phyloP scores from a whole-genome alignment of 805 yeast genomes.

The Suhomyces xylopsoci region DNA sequence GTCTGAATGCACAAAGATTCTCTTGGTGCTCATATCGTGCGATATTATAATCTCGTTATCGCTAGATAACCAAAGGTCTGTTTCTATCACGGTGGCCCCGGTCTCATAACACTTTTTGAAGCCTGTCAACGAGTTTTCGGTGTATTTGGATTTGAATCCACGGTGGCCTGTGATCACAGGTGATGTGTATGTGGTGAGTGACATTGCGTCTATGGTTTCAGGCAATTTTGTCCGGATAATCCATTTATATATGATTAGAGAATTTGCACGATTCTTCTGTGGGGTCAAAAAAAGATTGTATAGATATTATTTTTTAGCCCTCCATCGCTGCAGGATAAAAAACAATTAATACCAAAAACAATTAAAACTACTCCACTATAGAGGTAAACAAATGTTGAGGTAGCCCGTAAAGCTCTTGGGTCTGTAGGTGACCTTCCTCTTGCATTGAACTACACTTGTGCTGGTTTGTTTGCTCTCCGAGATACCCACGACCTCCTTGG shows the following conservation, averaged over 20 bases:
- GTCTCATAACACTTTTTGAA: conserved; percentile 33
- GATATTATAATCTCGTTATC: conserved; percentile 39
- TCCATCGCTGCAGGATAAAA: neutral
- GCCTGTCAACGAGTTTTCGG: conserved; percentile 40
- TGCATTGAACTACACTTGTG: too few relatives aligned
- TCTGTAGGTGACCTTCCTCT: too few relatives aligned
- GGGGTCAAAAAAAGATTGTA: neutral
- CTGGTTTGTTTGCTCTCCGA: neutral
- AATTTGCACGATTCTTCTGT: neutral
- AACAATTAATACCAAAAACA: too few relatives aligned
- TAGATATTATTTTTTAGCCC: neutral
- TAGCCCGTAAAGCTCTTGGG: too few relatives aligned
- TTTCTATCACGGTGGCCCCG: conserved; percentile 40
- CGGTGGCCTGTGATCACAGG: conserved; percentile 41
- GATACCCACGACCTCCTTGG: neutral
- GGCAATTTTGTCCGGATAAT: neutral
- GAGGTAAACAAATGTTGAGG: too few relatives aligned
- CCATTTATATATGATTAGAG: neutral
- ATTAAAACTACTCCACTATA: too few relatives aligned
- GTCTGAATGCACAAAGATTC: conserved; percentile 33
- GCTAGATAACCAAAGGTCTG: conserved; percentile 40
- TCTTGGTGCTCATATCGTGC: conserved; percentile 38
- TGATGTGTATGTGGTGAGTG: conserved; percentile 6
- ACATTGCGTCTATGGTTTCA: neutral
- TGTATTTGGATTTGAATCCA: conserved; percentile 39